Evolutionary conservation across 805 yeast species (phyloP).

Genomic region (Yamadazyma scolyti): DNA sequence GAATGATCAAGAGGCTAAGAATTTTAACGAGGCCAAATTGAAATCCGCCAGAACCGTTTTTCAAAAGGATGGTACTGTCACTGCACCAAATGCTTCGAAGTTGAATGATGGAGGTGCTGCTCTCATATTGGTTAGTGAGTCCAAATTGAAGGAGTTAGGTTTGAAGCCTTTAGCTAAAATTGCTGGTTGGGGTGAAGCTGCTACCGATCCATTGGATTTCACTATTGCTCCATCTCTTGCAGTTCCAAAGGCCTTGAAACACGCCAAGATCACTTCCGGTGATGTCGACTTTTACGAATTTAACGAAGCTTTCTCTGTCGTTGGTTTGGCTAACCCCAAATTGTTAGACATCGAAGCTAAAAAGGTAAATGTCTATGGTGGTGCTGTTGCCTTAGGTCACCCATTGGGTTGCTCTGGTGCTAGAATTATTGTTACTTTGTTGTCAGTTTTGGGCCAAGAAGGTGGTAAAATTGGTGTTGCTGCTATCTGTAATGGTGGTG

Average conservation of each 20-base stretch:
- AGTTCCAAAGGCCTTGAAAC: constrained; percentile 91
- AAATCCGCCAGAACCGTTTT: constrained; percentile 87
- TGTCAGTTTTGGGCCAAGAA: constrained; percentile 80
- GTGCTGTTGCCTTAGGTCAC: constrained; percentile 94
- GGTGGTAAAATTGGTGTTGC: constrained; percentile 81
- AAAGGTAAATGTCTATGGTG: constrained; percentile 87
- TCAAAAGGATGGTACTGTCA: constrained; percentile 88
- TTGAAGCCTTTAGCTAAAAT: constrained; percentile 88
- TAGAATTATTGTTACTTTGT: constrained; percentile 80
- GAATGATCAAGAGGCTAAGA: constrained; percentile 79
- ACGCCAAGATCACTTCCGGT: constrained; percentile 61
- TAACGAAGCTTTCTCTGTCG: constrained; percentile 97
- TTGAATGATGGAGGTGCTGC: constrained; percentile 99
- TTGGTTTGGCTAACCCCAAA: constrained; percentile 86
- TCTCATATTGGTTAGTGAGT: constrained; percentile 78
- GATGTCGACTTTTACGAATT: constrained; percentile 90
- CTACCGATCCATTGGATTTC: constrained; percentile 90
- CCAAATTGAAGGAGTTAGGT: constrained; percentile 78
- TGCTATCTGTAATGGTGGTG: constrained; percentile 99
- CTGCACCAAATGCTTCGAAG: constrained; percentile 96
- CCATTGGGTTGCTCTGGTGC: constrained; percentile 98
- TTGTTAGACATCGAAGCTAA: constrained; percentile 57
- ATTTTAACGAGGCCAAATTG: constrained; percentile 74
- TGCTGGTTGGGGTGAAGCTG: constrained; percentile 98
- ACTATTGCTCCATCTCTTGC: constrained; percentile 96